Percentiles rank a stretch among this genome's conserved stretches.
Evolutionary conservation across 306 rosid genomes (phyloP).

Genomic region (Amphicarpaea edgeworthii): DNA sequence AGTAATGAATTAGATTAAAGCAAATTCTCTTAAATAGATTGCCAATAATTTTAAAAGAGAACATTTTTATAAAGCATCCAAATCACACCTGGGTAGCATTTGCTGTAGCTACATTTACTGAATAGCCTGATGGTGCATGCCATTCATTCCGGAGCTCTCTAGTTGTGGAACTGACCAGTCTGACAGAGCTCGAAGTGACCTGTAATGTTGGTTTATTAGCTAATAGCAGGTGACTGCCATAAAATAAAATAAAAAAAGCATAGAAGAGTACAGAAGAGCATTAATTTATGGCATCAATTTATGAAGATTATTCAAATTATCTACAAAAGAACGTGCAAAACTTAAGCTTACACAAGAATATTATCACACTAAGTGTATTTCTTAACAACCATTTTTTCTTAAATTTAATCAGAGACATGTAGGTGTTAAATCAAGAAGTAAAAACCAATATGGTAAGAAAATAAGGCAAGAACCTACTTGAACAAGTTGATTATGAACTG

Average conservation of each 20-base stretch:
- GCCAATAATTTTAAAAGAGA: not conserved
- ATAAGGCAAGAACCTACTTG: slow-evolving; percentile 64
- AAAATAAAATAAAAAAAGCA: slow-evolving; percentile 10
- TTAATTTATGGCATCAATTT: slow-evolving; percentile 16
- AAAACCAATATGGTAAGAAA: slow-evolving; percentile 29
- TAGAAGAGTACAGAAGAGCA: slow-evolving; percentile 9
- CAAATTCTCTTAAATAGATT: slow-evolving; percentile 17
- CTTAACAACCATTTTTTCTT: slow-evolving; percentile 20
- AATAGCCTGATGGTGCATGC: slow-evolving; percentile 83
- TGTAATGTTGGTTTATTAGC: slow-evolving; percentile 51
- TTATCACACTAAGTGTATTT: slow-evolving; percentile 1
- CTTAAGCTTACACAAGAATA: slow-evolving; percentile 12
- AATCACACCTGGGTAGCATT: slow-evolving; percentile 90
- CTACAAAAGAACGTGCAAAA: slow-evolving; percentile 7
- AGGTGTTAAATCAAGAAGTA: slow-evolving; percentile 32
- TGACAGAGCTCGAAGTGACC: slow-evolving; percentile 85
- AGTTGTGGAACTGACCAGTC: slow-evolving; percentile 85
- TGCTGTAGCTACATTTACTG: slow-evolving; percentile 94
- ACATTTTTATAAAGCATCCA: slow-evolving; percentile 11
- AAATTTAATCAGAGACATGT: slow-evolving; percentile 10
- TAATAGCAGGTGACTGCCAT: not conserved
- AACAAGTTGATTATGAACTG: slow-evolving; percentile 90
- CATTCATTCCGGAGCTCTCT: slow-evolving; percentile 84
- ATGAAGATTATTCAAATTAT: slow-evolving; percentile 2
- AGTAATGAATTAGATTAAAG: slow-evolving; percentile 9